Evolutionary conservation across 495 filamentous ascomycete genomes (phyloP), one percentile per base, ranked within the genome.

Genomic region (Penicilliopsis zonata): DNA sequence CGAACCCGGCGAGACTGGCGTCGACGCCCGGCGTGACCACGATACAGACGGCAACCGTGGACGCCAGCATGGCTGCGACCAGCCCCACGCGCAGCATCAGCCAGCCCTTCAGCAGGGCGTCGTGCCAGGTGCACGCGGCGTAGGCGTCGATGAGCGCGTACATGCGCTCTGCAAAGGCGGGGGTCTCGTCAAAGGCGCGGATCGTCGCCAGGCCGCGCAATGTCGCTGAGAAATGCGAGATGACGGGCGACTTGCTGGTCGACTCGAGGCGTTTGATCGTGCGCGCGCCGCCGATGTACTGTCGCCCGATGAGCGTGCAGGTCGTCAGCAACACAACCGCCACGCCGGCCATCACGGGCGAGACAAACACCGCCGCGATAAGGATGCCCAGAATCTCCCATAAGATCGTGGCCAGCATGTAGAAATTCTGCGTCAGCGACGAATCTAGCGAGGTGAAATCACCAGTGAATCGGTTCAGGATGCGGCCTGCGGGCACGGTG

Each of bases 1-100:
- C 82, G 38, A 93, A 93, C 1, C 85, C 85, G 6, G 85, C 85
- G 13, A 90, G 62, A 0, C 81, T 65, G 3, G 84, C 76, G 23
- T 81, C 75, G 31, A 88, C 80, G 7, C 56, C 59, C 0, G 72
- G 72, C 0, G 69, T 57, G 5, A 72, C 47, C n/a, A 86, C 60
- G 17, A 87, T 73, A 2, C 83, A 52, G 3, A 60, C 60, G 0
- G 80, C 74, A 2, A 85, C 75, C 16, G 78, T 49, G 0, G 56
- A 59, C 7, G 78, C 64, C 42, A 90, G 90, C 16, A 82, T 47
- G 2, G 78, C 76, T 4, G 82, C 84, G 7, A 85, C 59, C 2
- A 80, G 33, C 7, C 70, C 56, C 73, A 86, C 78, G 13, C 81
- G 67, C 54, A 79, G 73, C 7, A 68, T 73, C 43, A 88, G 64